phyloP scores from a whole-genome alignment of 2,329 filamentous ascomycete species.

The Aspergillus spinulosporus region DNA sequence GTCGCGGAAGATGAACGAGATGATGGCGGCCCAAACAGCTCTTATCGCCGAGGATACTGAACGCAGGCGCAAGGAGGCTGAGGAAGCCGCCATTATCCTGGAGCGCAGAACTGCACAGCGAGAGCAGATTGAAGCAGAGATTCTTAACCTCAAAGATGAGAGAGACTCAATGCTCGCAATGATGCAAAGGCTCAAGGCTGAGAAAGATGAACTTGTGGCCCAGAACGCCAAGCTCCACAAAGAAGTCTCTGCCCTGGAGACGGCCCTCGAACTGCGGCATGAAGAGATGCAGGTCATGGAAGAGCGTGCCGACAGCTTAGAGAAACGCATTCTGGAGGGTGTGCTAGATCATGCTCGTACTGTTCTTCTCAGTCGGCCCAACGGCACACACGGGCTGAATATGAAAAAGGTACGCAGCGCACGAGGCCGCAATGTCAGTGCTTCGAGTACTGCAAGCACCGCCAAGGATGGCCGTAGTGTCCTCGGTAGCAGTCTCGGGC shows the following conservation, averaged over 20 bases:
- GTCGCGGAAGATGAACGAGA: constrained; percentile 78
- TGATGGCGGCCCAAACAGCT: constrained; percentile 46
- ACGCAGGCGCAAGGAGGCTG: constrained; percentile 73
- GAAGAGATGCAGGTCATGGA: constrained; percentile 94
- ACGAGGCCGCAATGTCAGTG: constrained; percentile 36
- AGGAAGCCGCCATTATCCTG: constrained; percentile 74
- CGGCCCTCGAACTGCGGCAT: constrained; percentile 79
- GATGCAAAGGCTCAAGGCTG: constrained; percentile 49
- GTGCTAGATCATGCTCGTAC: constrained; percentile 90
- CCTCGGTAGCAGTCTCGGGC: constrained; percentile 45
- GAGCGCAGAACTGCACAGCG: constrained; percentile 71
- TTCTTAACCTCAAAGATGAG: constrained; percentile 56
- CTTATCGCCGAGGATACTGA: constrained; percentile 74
- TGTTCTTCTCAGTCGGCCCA: constrained; percentile 75
- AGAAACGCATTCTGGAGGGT: constrained; percentile 89
- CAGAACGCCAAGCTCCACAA: constrained; percentile 79
- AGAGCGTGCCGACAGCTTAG: constrained; percentile 78
- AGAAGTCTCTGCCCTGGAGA: constrained; percentile 88
- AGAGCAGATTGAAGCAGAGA: constrained; percentile 59
- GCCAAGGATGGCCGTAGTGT: constrained; percentile 39
- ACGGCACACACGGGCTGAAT: constrained; percentile 51
- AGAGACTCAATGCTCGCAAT: constrained; percentile 63
- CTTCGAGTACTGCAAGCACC: constrained; percentile 35
- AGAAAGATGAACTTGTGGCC: constrained; percentile 67
- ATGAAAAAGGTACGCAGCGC: constrained; percentile 54